These are phyloP conservation scores for Lumnitzera littorea DNA, from an alignment of 345 rosid species.

Conservation along the genomic window DNA sequence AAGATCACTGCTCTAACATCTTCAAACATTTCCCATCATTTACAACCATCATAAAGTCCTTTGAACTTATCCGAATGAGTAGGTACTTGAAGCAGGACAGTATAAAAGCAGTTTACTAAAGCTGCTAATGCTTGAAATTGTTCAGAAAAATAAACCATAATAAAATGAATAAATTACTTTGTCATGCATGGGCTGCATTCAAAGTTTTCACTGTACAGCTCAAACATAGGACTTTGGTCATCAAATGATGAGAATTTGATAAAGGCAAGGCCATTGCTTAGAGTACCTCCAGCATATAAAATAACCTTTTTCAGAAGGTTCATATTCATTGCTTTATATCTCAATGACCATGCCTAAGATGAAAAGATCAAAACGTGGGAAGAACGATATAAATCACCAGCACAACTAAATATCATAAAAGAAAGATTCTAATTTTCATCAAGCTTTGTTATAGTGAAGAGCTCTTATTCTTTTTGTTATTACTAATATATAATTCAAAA, in stretches of 20 bases:
- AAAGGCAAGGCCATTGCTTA: slow-evolving; percentile 45
- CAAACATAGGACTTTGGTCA: slow-evolving; percentile 49
- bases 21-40: slow-evolving; percentile 68
- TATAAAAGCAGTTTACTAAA: neutral
- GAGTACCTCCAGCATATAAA: slow-evolving; percentile 51
- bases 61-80: slow-evolving; percentile 44
- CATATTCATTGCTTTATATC: slow-evolving; percentile 55
- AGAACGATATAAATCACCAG: no score
- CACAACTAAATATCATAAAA: no score
- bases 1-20: slow-evolving; percentile 47
- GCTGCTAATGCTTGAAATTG: neutral
- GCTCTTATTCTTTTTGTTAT: no score
- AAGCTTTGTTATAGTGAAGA: no score
- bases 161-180: slow-evolving; percentile 20
- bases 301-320: slow-evolving; percentile 50
- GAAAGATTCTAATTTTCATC: no score
- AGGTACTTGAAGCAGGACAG: slow-evolving; percentile 30
- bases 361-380: neutral
- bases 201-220: slow-evolving; percentile 29
- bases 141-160: neutral
- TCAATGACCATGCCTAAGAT: slow-evolving; percentile 36
- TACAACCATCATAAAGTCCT: slow-evolving; percentile 48
- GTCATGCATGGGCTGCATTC: slow-evolving; percentile 28
- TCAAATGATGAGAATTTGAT: slow-evolving; percentile 42
- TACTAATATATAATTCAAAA: no score